Evolutionary conservation across 2,329 filamentous ascomycete species (phyloP), one percentile per base, ranked within the genome.

Genomic region (Colletotrichum horii): DNA sequence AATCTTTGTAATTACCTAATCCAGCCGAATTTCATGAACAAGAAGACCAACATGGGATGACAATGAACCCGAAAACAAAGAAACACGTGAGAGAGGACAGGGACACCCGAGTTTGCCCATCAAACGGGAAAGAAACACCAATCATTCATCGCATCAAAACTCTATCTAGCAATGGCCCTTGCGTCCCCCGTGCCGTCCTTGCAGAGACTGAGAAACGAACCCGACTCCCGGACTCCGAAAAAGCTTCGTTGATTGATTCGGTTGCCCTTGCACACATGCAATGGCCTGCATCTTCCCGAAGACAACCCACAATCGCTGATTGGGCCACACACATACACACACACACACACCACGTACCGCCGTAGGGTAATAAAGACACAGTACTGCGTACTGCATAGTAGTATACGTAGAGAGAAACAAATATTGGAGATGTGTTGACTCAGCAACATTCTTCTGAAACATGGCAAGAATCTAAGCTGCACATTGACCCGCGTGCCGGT

Each of bases 1-100:
- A 72, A 72, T 62, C 61, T 72, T 72, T 75, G 73, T 75, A 75
- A 75, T 72, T 75, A 75, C 73, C 62, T 75, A 75, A 75, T 75
- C 36, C 55, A 62, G 26, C 62, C 32, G 66, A 52, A 43, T 15
- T 19, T 48, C 64, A 72, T 65, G 36, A 67, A 24, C 11, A 24
- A 72, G 43, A 30, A 66, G 24, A 66, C 24, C n/a, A 0, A 34
- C 58, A 32, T 61, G 9, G 26, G 28, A 34, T 61, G 58, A 61
- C 16, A 14, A 14, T 56, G 52, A 56, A 56, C 52, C 52, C 24
- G n/a, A 16, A 38, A 24, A 26, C 34, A 36, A 38, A 6, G 55
- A 24, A 43, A 19, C 38, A 48, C 38, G 38, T 43, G 38, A n/a
- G n/a, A n/a, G 38, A 48, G 38, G 19, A 48, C 38, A 48, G 38